Evolutionary conservation across 352 stramenopile species (phyloP).

Genomic region (Globisporangium viniferum): DNA sequence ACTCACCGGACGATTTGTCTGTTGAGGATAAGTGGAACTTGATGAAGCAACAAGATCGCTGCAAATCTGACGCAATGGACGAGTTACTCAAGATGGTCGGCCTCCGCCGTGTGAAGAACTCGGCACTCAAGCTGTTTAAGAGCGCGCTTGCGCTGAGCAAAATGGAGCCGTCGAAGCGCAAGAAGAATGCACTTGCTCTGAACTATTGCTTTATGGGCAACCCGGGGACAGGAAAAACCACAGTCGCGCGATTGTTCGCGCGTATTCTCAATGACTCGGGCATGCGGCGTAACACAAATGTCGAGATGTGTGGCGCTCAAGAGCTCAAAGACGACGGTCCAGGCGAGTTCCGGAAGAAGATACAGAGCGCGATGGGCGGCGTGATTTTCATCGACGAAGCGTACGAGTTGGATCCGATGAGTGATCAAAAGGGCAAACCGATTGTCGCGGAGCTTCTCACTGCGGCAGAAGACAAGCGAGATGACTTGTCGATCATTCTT

Average conservation of each 20-base stretch:
- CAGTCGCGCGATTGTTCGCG: constrained; percentile 81
- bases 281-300: constrained; percentile 44
- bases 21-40: constrained; percentile 58
- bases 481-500: constrained; percentile 87
- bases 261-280: constrained; percentile 71
- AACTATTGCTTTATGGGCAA: constrained; percentile 83
- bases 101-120: constrained; percentile 78
- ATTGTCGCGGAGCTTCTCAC: constrained; percentile 89
- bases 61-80: constrained; percentile 73
- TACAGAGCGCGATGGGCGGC: constrained; percentile 69
- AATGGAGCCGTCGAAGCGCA: constrained; percentile 50
- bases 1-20: neutral
- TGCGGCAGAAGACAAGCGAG: constrained; percentile 82
- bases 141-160: constrained; percentile 53
- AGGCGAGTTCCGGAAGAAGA: constrained; percentile 70
- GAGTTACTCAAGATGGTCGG: constrained; percentile 79
- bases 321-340: constrained; percentile 69
- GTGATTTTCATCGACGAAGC: constrained; percentile 94
- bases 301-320: constrained; percentile 52
- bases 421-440: constrained; percentile 72
- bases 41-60: constrained; percentile 45
- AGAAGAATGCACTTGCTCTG: constrained; percentile 64
- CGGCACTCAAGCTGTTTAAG: constrained; percentile 74
- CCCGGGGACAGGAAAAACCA: constrained; percentile 75
- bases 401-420: constrained; percentile 85